Base-by-base conservation (phyloP, 202 grass and related monocot species). In the Setaria viridis region DNA sequence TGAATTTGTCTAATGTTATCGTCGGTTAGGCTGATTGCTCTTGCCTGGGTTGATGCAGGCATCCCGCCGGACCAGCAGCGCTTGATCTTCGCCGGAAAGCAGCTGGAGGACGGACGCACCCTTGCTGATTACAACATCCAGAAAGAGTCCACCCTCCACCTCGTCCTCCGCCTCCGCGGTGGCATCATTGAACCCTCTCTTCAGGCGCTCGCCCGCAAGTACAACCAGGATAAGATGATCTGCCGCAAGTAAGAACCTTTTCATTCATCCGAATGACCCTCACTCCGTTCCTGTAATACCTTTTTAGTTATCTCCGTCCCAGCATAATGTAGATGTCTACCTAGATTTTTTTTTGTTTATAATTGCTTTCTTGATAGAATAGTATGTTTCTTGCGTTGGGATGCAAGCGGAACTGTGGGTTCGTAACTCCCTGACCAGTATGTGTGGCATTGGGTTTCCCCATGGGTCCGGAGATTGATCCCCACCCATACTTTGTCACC, bases 1-100 rank as follows among this genome's bases (percentile, higher is more conserved):
- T 19, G 2, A 25, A 14, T 17, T 39, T 11, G 41, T 55, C 5
- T 16, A 7, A 9, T 7, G 11, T 4, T 16, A 19, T 5, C 19
- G 42, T 1, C 25, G 6, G 0, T 32, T 0, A 25, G 25, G 47
- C 33, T 47, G 0, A 72, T 65, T 71, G 15, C 0, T 82, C 4
- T 3, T 3, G 4, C 20, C 4, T 4, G 4, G 1, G 5, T 9
- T 37, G 0, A 1, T 41, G 19, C 12, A 93, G 95, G 95, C 0
- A 98, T 98, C 62, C 95, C 93, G 3, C 95, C 95, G 83, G 95
- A 98, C 83, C 93, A 98, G 95, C 95, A 95, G 91, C 89, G 95
- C 5, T 83, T 98, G 7, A 98, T 98, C 67, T 98, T 98, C 42
- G 95, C 95, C 0, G 95, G 95, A 11, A 62, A 77, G 74, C 74